These are phyloP conservation scores for Dinochytrium kinnereticum DNA, from an alignment of 371 early-diverging fungal species.

Conservation along the genomic window DNA sequence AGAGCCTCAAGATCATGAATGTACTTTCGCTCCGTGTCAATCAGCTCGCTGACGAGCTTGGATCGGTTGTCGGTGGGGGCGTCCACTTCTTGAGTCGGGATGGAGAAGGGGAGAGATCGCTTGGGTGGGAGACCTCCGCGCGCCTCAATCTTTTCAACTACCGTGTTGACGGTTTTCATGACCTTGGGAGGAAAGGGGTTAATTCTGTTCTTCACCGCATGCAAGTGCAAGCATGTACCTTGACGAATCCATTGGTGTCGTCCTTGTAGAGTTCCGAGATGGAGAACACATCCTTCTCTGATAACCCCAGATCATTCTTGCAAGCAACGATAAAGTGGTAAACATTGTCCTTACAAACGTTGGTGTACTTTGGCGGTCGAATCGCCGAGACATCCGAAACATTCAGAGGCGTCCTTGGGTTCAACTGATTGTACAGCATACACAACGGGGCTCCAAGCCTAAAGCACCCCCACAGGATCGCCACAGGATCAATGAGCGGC, in stretches of 20 bases:
- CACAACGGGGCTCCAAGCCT: slow-evolving; percentile 90
- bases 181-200: no score
- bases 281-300: slow-evolving; percentile 83
- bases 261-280: slow-evolving; percentile 88
- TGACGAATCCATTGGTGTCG: slow-evolving; percentile 95
- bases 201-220: no score
- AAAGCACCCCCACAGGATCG: slow-evolving; percentile 85
- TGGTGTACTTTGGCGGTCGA: slow-evolving; percentile 56
- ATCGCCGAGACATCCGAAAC: slow-evolving; percentile 50
- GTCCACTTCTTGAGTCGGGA: slow-evolving; percentile 28
- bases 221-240: slow-evolving; percentile 64
- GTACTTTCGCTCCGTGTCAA: slow-evolving; percentile 95
- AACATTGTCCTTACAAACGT: slow-evolving; percentile 83
- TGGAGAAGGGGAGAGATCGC: slow-evolving; percentile 46
- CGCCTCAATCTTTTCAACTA: slow-evolving; percentile 41
- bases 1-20: slow-evolving; percentile 88
- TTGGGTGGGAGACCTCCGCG: slow-evolving; percentile 33
- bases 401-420: slow-evolving; percentile 57
- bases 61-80: slow-evolving; percentile 68
- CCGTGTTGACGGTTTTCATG: slow-evolving; percentile 42
- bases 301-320: slow-evolving; percentile 67
- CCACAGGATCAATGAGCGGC: slow-evolving; percentile 72
- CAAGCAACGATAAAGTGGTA: slow-evolving; percentile 81
- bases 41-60: slow-evolving; percentile 83
- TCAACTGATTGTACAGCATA: slow-evolving; percentile 78